Conservation (phyloP, 2,329 filamentous ascomycete genomes). For the Didymella keratinophila region DNA sequence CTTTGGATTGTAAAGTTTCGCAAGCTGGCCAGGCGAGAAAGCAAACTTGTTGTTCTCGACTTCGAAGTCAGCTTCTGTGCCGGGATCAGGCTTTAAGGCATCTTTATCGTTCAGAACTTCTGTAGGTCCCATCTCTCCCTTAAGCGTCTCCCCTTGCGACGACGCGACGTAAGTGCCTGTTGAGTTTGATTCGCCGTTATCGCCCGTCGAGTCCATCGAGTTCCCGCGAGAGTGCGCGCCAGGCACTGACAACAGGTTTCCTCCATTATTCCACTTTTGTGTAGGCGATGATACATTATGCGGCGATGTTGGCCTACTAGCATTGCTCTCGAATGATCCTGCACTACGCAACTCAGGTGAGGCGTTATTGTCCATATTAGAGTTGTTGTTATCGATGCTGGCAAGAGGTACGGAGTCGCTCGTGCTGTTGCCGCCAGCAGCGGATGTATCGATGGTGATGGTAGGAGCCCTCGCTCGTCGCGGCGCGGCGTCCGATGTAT, state of each 20-base stretch:
- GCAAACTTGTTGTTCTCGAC: constrained; percentile 81
- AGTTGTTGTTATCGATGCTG: constrained; percentile 41
- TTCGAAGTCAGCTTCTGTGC: constrained; percentile 76
- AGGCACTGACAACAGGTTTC: constrained; percentile 70
- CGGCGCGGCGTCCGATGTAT: constrained; percentile 37
- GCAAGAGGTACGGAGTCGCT: constrained; percentile 46
- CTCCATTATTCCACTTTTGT: constrained; percentile 61
- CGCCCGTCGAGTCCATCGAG: constrained; percentile 69
- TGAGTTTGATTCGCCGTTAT: constrained; percentile 61
- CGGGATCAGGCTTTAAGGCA: constrained; percentile 78
- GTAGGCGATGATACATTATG: constrained; percentile 73
- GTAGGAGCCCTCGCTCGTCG: constrained; percentile 56
- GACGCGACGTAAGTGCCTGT: constrained; percentile 66
- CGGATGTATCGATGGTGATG: constrained; percentile 62
- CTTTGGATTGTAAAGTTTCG: constrained; percentile 83
- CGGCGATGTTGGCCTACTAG: constrained; percentile 70
- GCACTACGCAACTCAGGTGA: constrained; percentile 61
- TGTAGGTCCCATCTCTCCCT: constrained; percentile 54
- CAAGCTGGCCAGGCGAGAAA: constrained; percentile 81
- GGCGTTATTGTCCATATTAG: constrained; percentile 22
- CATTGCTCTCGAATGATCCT: constrained; percentile 70
- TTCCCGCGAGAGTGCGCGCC: constrained; percentile 69
- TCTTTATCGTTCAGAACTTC: constrained; percentile 70
- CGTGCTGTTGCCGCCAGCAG: constrained; percentile 51
- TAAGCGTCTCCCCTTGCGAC: constrained; percentile 53